Percentiles rank a stretch among this genome's conserved stretches.
Evolutionary conservation across 768 basidiomycete species (phyloP).

Genomic region (Flagelloscypha sp.): DNA sequence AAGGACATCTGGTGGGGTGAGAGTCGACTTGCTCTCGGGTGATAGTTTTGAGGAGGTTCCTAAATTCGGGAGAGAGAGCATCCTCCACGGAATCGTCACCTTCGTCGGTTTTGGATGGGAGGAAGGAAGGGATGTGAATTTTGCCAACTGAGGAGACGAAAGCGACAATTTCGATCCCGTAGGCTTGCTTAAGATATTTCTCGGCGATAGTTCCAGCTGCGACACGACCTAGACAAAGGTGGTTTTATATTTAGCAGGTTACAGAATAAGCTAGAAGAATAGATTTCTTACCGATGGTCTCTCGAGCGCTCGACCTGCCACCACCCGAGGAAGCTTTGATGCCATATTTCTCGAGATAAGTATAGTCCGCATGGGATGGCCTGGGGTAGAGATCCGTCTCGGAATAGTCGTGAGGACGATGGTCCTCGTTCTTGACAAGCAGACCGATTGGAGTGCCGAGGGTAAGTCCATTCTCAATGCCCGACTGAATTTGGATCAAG

Average conservation of each 20-base stretch:
- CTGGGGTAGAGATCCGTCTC: conserved; percentile 97
- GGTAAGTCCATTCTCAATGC: conserved; percentile 87
- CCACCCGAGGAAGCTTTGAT: conserved; percentile 97
- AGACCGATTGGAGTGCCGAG: conserved; percentile 96
- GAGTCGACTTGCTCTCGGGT: conserved; percentile 86
- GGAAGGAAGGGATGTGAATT: conserved; percentile 61
- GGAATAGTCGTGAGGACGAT: conserved; percentile 95
- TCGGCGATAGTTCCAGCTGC: conserved; percentile 98
- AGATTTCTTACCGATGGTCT: conserved; percentile 73
- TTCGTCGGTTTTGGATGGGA: conserved; percentile 33
- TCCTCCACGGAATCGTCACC: conserved; percentile 58
- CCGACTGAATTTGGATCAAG: conserved; percentile 87
- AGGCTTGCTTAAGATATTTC: conserved; percentile 80
- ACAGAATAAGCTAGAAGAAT: neutral
- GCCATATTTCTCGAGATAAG: conserved; percentile 96
- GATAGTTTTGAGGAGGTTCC: conserved; percentile 66
- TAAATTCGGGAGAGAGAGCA: conserved; percentile 75
- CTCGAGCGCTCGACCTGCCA: conserved; percentile 88
- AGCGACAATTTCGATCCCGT: conserved; percentile 91
- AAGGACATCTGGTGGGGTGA: conserved; percentile 83
- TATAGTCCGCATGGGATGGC: conserved; percentile 96
- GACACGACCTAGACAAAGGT: conserved; percentile 61
- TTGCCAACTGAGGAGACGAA: conserved; percentile 97
- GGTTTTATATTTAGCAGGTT: conserved; percentile 3
- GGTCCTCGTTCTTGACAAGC: conserved; percentile 96